Percentiles rank a stretch among this genome's conserved stretches.
phyloP scores from a whole-genome alignment of 257 asterid species.

The Galeopsis tetrahit region DNA sequence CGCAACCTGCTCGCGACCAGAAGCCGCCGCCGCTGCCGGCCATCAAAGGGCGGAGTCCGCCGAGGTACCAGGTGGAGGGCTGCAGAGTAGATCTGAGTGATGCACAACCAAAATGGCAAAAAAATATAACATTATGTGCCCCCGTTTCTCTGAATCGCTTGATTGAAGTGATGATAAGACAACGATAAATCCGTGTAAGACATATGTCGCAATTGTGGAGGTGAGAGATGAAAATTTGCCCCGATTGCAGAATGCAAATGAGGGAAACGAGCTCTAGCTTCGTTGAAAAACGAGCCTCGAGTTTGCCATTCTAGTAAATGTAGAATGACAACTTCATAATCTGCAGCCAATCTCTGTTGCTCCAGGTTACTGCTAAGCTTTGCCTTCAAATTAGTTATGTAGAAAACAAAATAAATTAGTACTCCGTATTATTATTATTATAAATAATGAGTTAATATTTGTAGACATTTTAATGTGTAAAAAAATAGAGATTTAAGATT shows the following conservation, averaged over 20 bases:
- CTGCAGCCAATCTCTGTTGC: background rate
- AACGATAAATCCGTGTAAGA: conserved; percentile 30
- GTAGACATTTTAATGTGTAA: background rate
- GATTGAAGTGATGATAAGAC: conserved; percentile 30
- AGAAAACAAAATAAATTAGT: conserved; percentile 25
- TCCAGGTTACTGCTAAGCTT: conserved; percentile 24
- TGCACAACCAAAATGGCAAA: no score
- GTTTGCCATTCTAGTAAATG: conserved; percentile 40
- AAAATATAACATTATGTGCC: no score
- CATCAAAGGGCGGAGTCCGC: no score
- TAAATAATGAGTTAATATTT: background rate
- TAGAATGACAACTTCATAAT: conserved; percentile 31
- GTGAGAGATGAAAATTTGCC: conserved; percentile 33
- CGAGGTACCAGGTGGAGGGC: no score
- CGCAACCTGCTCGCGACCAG: no score
- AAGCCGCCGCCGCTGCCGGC: no score
- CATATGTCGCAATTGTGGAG: conserved; percentile 40
- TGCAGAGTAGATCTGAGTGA: no score
- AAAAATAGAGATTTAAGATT: no score
- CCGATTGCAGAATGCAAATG: conserved; percentile 42
- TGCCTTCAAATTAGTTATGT: conserved; percentile 38
- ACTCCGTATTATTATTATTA: background rate
- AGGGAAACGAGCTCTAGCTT: conserved; percentile 38
- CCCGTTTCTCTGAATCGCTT: background rate
- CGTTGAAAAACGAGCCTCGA: conserved; percentile 40